A percentile compares a stretch with the other conserved stretches of the same genome.
phyloP scores from a whole-genome alignment of 1,139 yeast species.

The Magnusiomyces fungicola region DNA sequence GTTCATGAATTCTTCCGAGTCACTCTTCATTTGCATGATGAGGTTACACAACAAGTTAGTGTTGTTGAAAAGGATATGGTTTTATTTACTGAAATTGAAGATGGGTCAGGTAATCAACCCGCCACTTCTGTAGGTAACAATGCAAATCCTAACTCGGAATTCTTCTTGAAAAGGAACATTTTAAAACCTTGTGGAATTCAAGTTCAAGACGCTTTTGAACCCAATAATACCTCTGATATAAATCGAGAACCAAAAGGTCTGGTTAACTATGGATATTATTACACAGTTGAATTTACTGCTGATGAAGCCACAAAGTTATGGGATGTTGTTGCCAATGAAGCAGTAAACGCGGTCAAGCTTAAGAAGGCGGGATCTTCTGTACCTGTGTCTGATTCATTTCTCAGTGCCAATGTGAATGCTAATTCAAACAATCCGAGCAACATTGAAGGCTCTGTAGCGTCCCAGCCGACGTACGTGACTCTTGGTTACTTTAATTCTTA shows the following conservation, averaged over 20 bases:
- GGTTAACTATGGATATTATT: slow-evolving; percentile 1
- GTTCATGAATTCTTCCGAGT: background rate
- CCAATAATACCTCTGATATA: background rate
- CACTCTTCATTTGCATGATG: background rate
- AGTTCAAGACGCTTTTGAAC: background rate
- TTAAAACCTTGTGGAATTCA: background rate
- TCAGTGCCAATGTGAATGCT: too few relatives aligned
- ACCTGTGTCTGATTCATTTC: too few relatives aligned
- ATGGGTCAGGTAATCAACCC: too few relatives aligned
- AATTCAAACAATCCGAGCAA: too few relatives aligned
- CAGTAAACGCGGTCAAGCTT: background rate
- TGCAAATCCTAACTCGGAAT: too few relatives aligned
- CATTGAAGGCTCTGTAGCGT: too few relatives aligned
- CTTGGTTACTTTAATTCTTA: too few relatives aligned
- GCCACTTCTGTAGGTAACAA: too few relatives aligned
- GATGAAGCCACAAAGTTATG: background rate
- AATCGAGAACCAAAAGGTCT: background rate
- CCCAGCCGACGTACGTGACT: too few relatives aligned
- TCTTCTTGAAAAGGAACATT: too few relatives aligned
- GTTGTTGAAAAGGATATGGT: background rate
- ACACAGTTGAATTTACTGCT: background rate
- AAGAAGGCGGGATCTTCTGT: too few relatives aligned
- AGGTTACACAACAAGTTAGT: background rate
- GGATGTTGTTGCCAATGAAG: background rate
- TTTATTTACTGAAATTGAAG: background rate